Percentiles rank a stretch among this genome's conserved stretches.
phyloP scores from a whole-genome alignment of 345 rosid species.

The Brassica incana region DNA sequence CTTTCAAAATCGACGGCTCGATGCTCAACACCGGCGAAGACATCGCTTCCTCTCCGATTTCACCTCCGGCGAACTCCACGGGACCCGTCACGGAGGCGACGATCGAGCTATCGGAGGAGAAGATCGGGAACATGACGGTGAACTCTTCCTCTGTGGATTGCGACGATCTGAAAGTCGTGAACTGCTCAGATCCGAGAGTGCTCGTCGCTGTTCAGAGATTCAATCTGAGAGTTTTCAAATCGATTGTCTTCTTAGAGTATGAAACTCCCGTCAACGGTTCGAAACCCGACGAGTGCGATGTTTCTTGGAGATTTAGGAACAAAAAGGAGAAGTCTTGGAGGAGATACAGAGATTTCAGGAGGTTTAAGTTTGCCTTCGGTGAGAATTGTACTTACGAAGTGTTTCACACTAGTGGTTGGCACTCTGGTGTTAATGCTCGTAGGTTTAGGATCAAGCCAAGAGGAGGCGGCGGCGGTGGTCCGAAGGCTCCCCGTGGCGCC shows the following conservation, averaged over 20 bases:
- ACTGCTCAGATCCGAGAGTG: constrained; percentile 83
- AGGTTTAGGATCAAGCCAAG: constrained; percentile 45
- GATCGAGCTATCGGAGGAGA: constrained; percentile 53
- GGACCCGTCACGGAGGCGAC: constrained; percentile 47
- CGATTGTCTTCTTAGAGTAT: constrained; percentile 76
- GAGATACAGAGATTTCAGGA: constrained; percentile 85
- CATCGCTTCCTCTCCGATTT: constrained; percentile 34
- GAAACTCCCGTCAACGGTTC: constrained; percentile 77
- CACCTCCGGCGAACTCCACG: constrained; percentile 34
- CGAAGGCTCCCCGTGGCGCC: constrained; percentile 39
- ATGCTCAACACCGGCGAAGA: constrained; percentile 86
- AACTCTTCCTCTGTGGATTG: constrained; percentile 41
- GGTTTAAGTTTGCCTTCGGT: constrained; percentile 66
- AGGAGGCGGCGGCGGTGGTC: constrained; percentile 26
- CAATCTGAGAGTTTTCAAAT: constrained; percentile 66
- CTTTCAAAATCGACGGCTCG: constrained; percentile 73
- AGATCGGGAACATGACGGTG: constrained; percentile 41
- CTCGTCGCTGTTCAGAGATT: constrained; percentile 74
- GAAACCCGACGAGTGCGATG: constrained; percentile 74
- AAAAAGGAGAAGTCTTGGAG: constrained; percentile 96
- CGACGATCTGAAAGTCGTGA: constrained; percentile 53
- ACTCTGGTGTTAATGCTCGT: constrained; percentile 78
- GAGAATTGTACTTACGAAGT: constrained; percentile 68
- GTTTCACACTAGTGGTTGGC: constrained; percentile 73
- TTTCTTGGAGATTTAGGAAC: constrained; percentile 89